Evolutionary conservation across 805 yeast genomes (phyloP).

Genomic region (Monosporozyma aerobia): DNA sequence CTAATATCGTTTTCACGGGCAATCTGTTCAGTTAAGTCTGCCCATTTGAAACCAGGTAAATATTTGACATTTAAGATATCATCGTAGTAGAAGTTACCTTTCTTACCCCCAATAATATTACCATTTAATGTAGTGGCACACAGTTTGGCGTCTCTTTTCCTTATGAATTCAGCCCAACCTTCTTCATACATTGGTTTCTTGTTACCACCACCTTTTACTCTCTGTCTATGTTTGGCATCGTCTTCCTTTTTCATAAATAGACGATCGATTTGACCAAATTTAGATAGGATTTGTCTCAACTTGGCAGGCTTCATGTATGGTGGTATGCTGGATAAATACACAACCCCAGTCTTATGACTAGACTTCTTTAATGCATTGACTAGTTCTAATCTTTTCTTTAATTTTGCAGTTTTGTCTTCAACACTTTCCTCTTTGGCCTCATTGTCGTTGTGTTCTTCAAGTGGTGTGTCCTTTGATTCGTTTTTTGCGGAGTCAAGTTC

Average conservation of each 20-base stretch:
- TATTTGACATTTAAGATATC: constrained; percentile 89
- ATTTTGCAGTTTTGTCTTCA: constrained; percentile 14
- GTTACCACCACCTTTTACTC: constrained; percentile 86
- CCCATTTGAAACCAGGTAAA: constrained; percentile 88
- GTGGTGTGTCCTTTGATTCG: constrained; percentile 3
- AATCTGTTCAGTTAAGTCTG: constrained; percentile 85
- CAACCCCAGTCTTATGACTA: constrained; percentile 72
- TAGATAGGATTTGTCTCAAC: constrained; percentile 64
- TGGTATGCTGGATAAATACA: constrained; percentile 85
- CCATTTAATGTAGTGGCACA: constrained; percentile 85
- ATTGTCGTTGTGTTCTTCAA: background rate
- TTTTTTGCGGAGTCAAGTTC: background rate
- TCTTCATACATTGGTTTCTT: constrained; percentile 80
- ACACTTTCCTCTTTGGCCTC: constrained; percentile 15
- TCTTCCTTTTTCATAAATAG: constrained; percentile 83
- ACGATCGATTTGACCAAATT: constrained; percentile 85
- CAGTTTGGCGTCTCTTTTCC: constrained; percentile 78
- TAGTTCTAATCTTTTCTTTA: constrained; percentile 45
- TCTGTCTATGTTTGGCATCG: constrained; percentile 46
- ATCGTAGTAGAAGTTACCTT: constrained; percentile 84
- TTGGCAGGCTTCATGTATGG: constrained; percentile 97
- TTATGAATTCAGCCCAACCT: constrained; percentile 92
- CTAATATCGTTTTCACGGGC: constrained; percentile 83
- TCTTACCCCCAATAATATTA: constrained; percentile 83
- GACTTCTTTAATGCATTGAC: constrained; percentile 38